Base-by-base conservation (phyloP, 1,284 basidiomycete genomes). In the Tilletia walkeri region DNA sequence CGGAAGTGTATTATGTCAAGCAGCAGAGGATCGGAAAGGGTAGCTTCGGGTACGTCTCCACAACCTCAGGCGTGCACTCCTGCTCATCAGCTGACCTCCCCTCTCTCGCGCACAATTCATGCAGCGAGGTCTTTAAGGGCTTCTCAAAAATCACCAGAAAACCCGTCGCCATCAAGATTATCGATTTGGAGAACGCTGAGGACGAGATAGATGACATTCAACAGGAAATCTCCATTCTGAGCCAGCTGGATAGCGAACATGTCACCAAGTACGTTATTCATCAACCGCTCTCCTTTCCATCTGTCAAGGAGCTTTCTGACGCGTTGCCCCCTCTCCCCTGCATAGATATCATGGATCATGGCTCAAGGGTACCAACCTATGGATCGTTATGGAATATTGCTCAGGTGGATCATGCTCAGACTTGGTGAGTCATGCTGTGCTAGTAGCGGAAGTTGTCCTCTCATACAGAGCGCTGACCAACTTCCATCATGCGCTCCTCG, bases 151-250 rank as follows among this genome's bases (percentile, higher is more conserved):
- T 74, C 49, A 78, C 77, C 1, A 61, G 80, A n/a, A 65, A 73
- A 41, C 75, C 75, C 20, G 82, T 84, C 9, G 82, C 82, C 14
- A 96, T 97, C 87, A 97, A 98, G 89, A 95, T 98, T 77, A 98
- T 99, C 84, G 94, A 99, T 86, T 89, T 99, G 48, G 95, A 99
- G 85, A 94, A 92, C 80, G 95, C 95, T 67, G 95, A 98, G 84
- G 96, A 99, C 82, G 96, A 99, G 86, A 97, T 99, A 84, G 95
- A 97, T 84, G 95, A 99, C 85, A 98, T 99, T 72, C 95, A 99
- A 81, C 94, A 96, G 84, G 96, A 99, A 85, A 99, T 99, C 73
- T 92, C 95, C 84, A 98, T 98, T 75, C 89, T 99, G 24, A 94
- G 93, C n/a, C 95, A 98, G 84, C 86, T 99, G 75, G 95, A 98